Conservation (phyloP, 1,284 basidiomycete species). For the Heterobasidion annosum region DNA sequence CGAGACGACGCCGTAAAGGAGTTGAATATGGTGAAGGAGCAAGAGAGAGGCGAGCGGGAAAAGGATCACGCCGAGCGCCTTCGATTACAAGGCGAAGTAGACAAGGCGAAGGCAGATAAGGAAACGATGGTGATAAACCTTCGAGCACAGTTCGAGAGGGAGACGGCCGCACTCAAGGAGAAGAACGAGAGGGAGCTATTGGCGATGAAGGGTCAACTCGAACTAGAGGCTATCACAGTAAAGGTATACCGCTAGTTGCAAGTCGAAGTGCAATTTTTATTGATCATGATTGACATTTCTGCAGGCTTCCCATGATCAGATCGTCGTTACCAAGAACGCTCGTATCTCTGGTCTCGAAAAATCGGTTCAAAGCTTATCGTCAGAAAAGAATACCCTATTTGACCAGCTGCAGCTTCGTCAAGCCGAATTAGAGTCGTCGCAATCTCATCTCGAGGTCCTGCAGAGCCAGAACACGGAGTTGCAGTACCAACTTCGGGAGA, state of each 20-base stretch:
- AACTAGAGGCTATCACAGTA: slow-evolving; percentile 63
- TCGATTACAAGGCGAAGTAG: slow-evolving; percentile 50
- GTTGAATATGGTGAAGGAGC: slow-evolving; percentile 39
- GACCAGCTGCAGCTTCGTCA: slow-evolving; percentile 80
- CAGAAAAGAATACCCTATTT: slow-evolving; percentile 74
- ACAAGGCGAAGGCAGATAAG: slow-evolving; percentile 51
- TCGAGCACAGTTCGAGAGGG: slow-evolving; percentile 70
- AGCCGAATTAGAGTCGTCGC: slow-evolving; percentile 79
- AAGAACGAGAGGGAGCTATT: slow-evolving; percentile 67
- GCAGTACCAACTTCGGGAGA: slow-evolving; percentile 78
- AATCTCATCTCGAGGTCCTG: slow-evolving; percentile 63
- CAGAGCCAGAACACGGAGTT: slow-evolving; percentile 76
- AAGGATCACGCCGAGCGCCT: slow-evolving; percentile 54
- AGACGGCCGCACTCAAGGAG: slow-evolving; percentile 53
- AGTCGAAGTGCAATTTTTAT: neutral
- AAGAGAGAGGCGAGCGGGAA: slow-evolving; percentile 50
- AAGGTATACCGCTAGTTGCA: slow-evolving; percentile 46
- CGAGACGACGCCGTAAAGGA: slow-evolving; percentile 71
- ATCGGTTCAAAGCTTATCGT: slow-evolving; percentile 55
- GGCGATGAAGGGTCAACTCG: slow-evolving; percentile 60
- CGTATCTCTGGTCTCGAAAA: slow-evolving; percentile 66
- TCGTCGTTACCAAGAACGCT: slow-evolving; percentile 49
- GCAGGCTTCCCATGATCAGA: slow-evolving; percentile 67
- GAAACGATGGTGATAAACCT: slow-evolving; percentile 65
- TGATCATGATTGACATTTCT: neutral